Evolutionary conservation across 352 stramenopile genomes (phyloP).

Genomic region (Phytophthora palmivora): DNA sequence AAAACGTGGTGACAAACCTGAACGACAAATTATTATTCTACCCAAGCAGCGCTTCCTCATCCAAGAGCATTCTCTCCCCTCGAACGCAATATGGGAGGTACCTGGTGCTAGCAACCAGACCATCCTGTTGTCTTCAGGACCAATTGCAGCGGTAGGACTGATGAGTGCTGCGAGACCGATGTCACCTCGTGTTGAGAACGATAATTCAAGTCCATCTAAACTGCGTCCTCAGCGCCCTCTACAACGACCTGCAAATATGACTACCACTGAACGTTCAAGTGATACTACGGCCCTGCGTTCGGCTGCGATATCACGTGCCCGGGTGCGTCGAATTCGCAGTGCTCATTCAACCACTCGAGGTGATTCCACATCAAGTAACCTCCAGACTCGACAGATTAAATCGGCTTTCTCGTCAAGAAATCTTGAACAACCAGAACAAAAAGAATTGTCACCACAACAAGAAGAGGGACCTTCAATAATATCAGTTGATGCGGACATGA

Average conservation of each 20-base stretch:
- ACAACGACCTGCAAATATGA: conserved; percentile 21
- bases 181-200: not conserved
- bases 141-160: conserved; percentile 21
- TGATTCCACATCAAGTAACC: not conserved
- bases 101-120: conserved; percentile 7
- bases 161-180: conserved; percentile 6
- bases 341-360: conserved; percentile 10
- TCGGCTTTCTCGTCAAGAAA: not conserved
- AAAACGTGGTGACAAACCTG: conserved; percentile 15
- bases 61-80: conserved; percentile 29
- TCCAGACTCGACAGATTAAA: not conserved
- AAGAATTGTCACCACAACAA: not conserved
- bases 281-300: conserved; percentile 18
- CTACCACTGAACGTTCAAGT: conserved; percentile 6
- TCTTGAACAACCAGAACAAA: not conserved
- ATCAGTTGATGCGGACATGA: not conserved
- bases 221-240: conserved; percentile 8
- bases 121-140: conserved; percentile 9
- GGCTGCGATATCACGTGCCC: conserved; percentile 30
- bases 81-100: conserved; percentile 31
- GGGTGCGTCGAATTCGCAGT: conserved; percentile 34
- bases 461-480: not conserved
- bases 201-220: not conserved
- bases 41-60: conserved; percentile 35
- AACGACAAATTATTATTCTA: conserved; percentile 22